Conservation (phyloP, 345 rosid species). For the Brassica rapa region DNA sequence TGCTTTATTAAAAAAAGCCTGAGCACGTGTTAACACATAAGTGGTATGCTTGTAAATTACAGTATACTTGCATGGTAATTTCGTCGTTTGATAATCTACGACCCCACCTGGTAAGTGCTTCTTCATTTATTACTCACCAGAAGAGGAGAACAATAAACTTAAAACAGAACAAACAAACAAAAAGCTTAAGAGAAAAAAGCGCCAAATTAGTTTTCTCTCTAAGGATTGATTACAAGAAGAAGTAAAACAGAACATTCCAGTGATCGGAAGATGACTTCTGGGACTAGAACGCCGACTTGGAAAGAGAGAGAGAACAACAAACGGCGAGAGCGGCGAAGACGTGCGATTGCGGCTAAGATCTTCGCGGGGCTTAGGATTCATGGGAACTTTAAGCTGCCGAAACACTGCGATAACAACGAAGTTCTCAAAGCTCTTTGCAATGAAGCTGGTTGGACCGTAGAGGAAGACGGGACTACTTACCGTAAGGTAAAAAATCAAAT, state of each 20-base stretch:
- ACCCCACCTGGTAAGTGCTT: conserved; percentile 21
- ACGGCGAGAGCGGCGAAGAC: conserved; percentile 79
- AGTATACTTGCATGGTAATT: conserved; percentile 4
- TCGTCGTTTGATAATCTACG: not conserved
- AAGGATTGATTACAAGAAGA: not conserved
- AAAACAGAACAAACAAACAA: not conserved
- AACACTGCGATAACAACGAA: conserved; percentile 98
- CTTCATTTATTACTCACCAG: conserved; percentile 39
- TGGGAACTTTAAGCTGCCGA: conserved; percentile 92
- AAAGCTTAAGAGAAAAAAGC: conserved; percentile 3
- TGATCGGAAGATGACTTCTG: conserved; percentile 66
- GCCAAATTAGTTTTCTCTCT: conserved; percentile 23
- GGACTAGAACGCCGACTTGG: conserved; percentile 95
- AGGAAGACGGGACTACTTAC: conserved; percentile 96
- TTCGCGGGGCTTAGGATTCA: conserved; percentile 81
- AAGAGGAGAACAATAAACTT: not conserved
- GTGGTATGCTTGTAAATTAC: conserved; percentile 34
- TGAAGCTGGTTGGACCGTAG: conserved; percentile 98
- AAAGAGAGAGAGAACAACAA: conserved; percentile 99
- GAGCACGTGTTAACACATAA: conserved; percentile 62
- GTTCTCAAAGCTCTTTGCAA: conserved; percentile 92
- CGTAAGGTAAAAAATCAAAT: conserved; percentile 60
- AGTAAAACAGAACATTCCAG: not conserved
- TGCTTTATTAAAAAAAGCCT: conserved; percentile 28
- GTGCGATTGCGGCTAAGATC: conserved; percentile 98